Evolutionary conservation across 2,329 filamentous ascomycete species (phyloP), one percentile per base, ranked within the genome.

Genomic region (Elsinoe ampelina): DNA sequence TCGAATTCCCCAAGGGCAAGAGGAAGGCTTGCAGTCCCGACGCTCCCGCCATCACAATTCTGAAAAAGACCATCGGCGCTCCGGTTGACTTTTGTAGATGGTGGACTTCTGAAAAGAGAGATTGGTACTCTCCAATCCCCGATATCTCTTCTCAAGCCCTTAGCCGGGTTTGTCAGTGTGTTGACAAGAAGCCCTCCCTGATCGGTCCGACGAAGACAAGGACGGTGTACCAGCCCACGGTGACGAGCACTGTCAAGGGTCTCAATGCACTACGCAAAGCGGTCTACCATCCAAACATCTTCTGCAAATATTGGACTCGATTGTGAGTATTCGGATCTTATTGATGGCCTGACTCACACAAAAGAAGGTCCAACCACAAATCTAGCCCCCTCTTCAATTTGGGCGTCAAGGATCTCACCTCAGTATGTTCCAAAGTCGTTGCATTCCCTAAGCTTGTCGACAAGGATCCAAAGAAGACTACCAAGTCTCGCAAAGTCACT

Each of bases 41-140:
- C 13, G 38, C n/a, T 3, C 38, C 38, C 17, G 32, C 19, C 13
- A 12, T 57, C 20, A 15, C 11, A 20, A 26, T 38, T 17, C 47
- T 57, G 42, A 57, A 50, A 32, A 57, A 57, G 12, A 36, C 36
- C 41, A 48, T 57, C 13, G 54, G 42, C 10, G 11, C 32, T 3
- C 54, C 54, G 7, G 32, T 45, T 11, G 54, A 36, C 11, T 57
- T 57, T 20, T 57, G 54, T 12, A 17, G 48, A 15, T 57, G 54
- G 54, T 57, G 54, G 54, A 11, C 15, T 8, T 43, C 34, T 8
- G 41, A 41, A 3, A 48, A 43, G 20, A 48, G 39, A 19, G 48
- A 20, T 11, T 50, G 22, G 19, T 39, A 43, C 19, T 48, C 42
- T 13, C 54, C 54, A 13, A 57, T 57, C 26, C 4, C 12, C 26